Conservation (phyloP, 129 eudicot genomes). For the Helianthus tuberosus region DNA sequence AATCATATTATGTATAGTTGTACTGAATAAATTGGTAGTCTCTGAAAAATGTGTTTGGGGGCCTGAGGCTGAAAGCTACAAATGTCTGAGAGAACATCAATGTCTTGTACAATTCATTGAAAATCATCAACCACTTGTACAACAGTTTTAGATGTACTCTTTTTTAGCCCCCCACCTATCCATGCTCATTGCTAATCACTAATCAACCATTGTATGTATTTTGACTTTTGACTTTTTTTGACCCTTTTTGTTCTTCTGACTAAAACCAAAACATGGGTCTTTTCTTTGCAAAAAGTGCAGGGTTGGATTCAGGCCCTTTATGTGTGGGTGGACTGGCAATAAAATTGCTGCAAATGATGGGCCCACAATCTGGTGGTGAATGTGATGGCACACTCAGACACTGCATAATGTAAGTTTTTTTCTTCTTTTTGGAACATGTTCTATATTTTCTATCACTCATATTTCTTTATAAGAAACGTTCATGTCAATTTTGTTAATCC, state of each 20-base stretch:
- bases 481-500: slow-evolving; percentile 1
- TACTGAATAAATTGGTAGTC: slow-evolving; percentile 12
- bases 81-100: slow-evolving; percentile 32
- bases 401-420: slow-evolving; percentile 26
- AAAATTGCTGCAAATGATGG: slow-evolving; percentile 36
- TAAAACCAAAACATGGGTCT: slow-evolving; percentile 42
- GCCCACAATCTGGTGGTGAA: slow-evolving; percentile 44
- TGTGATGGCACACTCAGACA: slow-evolving; percentile 37
- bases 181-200: slow-evolving; percentile 27
- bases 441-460: not conserved
- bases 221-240: slow-evolving; percentile 34
- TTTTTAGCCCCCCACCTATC: slow-evolving; percentile 14
- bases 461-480: not conserved
- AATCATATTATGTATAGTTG: slow-evolving; percentile 9
- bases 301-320: slow-evolving; percentile 32
- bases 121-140: slow-evolving; percentile 28
- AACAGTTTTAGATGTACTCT: slow-evolving; percentile 22
- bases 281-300: slow-evolving; percentile 34
- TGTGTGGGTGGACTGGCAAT: slow-evolving; percentile 25
- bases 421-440: slow-evolving; percentile 8
- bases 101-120: slow-evolving; percentile 35
- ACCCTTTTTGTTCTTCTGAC: slow-evolving; percentile 29
- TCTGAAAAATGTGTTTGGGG: slow-evolving; percentile 3
- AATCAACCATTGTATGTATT: slow-evolving; percentile 35
- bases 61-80: slow-evolving; percentile 20